Percentiles rank a stretch among this genome's conserved stretches.
Conservation (phyloP, 2,329 filamentous ascomycete genomes). For the Aureobasidium sp. region DNA sequence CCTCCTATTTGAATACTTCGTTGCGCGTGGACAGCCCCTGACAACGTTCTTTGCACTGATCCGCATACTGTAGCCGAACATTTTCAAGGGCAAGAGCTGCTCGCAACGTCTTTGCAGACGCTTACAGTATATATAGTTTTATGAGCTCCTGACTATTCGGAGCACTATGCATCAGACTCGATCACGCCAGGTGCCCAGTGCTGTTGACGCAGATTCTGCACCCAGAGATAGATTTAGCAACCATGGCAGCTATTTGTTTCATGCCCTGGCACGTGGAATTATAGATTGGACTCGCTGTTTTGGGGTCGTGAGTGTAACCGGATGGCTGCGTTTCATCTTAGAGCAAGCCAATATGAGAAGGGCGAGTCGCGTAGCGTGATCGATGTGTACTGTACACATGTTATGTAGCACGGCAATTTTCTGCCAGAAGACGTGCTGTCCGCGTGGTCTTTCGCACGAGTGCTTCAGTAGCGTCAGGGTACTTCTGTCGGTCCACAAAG, state of each 20-base stretch:
- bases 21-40: neutral
- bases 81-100: neutral
- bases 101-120: conserved; percentile 6
- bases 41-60: conserved; percentile 2
- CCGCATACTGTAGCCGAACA: neutral
- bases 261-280: neutral
- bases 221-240: conserved; percentile 8
- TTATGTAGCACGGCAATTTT: conserved; percentile 1
- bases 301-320: neutral
- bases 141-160: neutral
- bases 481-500: neutral
- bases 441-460: neutral
- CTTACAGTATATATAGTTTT: conserved; percentile 2
- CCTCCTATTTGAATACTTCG: neutral
- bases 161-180: neutral
- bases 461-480: neutral
- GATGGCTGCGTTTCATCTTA: conserved; percentile 5
- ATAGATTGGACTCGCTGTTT: conserved; percentile 8
- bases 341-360: neutral
- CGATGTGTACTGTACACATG: neutral
- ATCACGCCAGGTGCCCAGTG: neutral
- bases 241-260: conserved; percentile 5
- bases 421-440: neutral
- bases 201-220: neutral
- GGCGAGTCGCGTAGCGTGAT: conserved; percentile 10